A percentile compares a stretch with the other conserved stretches of the same genome.
These are phyloP conservation scores for Rhizophagus sp. DNA, from an alignment of 192 early-diverging fungal genomes.

Conservation along the genomic window DNA sequence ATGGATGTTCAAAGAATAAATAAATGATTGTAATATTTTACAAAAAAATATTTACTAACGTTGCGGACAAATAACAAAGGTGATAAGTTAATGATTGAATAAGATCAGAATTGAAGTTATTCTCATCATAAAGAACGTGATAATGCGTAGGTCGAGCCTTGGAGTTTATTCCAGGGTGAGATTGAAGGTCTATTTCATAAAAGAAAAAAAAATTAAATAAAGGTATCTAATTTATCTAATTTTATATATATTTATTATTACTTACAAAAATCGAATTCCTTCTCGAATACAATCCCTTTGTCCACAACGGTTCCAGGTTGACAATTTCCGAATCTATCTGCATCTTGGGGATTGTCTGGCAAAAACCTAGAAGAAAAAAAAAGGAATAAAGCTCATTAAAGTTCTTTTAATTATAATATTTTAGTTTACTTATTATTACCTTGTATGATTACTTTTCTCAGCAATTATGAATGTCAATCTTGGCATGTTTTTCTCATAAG, in stretches of 20 bases:
- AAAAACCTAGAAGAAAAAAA: conserved; percentile 56
- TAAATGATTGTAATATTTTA: no score
- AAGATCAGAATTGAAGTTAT: conserved; percentile 69
- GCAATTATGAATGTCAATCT: conserved; percentile 81
- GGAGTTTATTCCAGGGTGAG: conserved; percentile 89
- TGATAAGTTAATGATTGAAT: not conserved
- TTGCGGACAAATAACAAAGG: not conserved
- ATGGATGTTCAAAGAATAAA: no score
- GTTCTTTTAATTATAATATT: not conserved
- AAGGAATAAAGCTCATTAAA: not conserved
- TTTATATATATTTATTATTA: not conserved
- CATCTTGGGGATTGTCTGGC: conserved; percentile 62
- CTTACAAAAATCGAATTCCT: conserved; percentile 81
- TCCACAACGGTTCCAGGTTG: conserved; percentile 82
- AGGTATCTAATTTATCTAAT: not conserved
- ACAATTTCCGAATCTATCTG: conserved; percentile 78
- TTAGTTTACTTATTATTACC: conserved; percentile 23
- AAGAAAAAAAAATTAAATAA: not conserved
- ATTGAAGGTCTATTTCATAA: conserved; percentile 61
- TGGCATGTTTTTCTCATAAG: conserved; percentile 73
- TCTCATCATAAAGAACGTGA: conserved; percentile 87
- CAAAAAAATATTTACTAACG: not conserved
- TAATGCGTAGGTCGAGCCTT: conserved; percentile 92
- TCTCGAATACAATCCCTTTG: conserved; percentile 67
- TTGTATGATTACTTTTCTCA: conserved; percentile 88